phyloP scores from a whole-genome alignment of 1,139 yeast genomes.

The Arxiozyma heterogenica region DNA sequence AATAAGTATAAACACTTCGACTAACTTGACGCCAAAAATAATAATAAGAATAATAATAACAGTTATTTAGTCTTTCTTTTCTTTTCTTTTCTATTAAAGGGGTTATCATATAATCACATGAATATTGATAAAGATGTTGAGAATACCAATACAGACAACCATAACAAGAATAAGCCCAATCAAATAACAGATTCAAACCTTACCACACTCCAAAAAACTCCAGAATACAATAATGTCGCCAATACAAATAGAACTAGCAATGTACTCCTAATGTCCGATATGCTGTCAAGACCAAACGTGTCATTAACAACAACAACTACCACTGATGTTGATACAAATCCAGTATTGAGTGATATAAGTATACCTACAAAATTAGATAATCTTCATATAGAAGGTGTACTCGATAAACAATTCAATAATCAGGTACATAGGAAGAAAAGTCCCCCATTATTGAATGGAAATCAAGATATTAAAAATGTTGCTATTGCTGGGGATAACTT shows the following conservation, averaged over 20 bases:
- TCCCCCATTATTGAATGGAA: neutral
- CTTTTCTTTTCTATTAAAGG: neutral
- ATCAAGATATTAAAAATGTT: neutral
- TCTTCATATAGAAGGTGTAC: neutral
- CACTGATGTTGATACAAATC: conserved; percentile 25
- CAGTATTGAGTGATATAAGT: conserved; percentile 24
- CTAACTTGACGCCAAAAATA: neutral
- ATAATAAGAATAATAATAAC: neutral
- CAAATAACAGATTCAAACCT: neutral
- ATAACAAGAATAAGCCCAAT: neutral
- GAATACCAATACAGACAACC: neutral
- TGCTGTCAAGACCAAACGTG: conserved; percentile 14
- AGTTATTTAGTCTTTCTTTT: neutral
- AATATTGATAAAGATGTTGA: neutral
- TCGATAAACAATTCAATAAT: neutral
- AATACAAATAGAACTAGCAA: neutral
- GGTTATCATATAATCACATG: neutral
- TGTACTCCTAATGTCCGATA: conserved; percentile 9
- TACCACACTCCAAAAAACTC: neutral
- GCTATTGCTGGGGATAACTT: neutral
- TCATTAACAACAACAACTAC: conserved; percentile 18
- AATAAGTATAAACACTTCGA: too few species aligned
- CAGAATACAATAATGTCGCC: neutral
- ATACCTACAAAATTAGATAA: conserved; percentile 13
- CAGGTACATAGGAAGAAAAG: neutral